Percentiles rank a stretch among this genome's conserved stretches.
Evolutionary conservation across 768 basidiomycete species (phyloP).

Genomic region (Collybiopsis luxurians): DNA sequence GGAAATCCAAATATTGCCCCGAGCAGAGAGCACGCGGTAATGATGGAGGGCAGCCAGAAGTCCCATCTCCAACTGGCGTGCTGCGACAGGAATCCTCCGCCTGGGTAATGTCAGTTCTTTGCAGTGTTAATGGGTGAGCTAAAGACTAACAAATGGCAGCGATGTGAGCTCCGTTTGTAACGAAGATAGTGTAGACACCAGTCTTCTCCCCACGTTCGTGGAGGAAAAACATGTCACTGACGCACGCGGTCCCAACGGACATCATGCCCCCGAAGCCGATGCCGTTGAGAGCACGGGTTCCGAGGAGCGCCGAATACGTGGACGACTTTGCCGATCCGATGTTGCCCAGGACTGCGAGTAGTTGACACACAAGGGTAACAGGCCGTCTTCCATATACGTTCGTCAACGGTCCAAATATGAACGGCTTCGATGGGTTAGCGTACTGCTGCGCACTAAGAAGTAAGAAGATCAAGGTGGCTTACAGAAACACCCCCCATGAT

Average conservation of each 20-base stretch:
- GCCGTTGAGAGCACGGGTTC: conserved; percentile 5
- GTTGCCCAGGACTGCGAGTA: not conserved
- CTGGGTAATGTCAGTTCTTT: not conserved
- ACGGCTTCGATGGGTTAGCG: conserved; percentile 7
- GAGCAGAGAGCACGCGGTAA: not conserved
- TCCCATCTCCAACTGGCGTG: not conserved
- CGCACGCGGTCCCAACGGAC: conserved; percentile 14
- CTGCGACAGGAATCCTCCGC: not conserved
- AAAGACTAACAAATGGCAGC: not conserved
- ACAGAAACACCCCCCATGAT: not conserved
- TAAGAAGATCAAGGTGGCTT: not conserved
- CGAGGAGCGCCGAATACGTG: conserved; percentile 4
- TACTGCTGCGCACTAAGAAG: not conserved
- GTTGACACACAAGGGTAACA: conserved; percentile 11
- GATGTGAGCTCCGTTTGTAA: conserved; percentile 14
- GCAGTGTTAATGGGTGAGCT: not conserved
- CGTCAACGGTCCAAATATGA: conserved; percentile 15
- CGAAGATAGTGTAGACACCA: conserved; percentile 13
- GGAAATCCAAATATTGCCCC: conserved; percentile 1
- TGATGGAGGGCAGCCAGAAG: not conserved
- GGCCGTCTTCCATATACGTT: conserved; percentile 16
- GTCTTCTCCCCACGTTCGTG: conserved; percentile 18
- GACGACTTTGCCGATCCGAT: not conserved
- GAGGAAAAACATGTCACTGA: conserved; percentile 16
- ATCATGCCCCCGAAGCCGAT: conserved; percentile 14